Evolutionary conservation across 164 flowering plant genomes (phyloP), one percentile per base, ranked within the genome.

Genomic region (Vitis amurensis): DNA sequence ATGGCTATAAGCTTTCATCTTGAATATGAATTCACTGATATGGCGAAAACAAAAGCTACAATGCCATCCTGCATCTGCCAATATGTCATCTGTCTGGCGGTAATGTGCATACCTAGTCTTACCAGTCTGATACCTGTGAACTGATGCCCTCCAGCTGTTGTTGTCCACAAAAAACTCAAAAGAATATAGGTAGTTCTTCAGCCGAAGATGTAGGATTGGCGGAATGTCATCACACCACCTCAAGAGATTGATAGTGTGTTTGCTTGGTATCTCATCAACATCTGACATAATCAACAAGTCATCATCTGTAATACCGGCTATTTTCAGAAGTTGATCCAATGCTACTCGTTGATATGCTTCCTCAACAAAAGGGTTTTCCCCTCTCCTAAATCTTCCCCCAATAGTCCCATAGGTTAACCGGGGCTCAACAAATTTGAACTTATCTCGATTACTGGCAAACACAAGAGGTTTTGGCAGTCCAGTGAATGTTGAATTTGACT

Each of bases 1-100:
- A 57, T 93, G 98, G 77, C 98, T 93, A 72, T 93, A 93, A n/a
- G 98, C 98, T 79, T 91, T 90, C 97, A 93, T 93, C 84, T 93
- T 93, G 70, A 91, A 91, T 71, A 87, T 78, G 60, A 92, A 92
- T 69, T 92, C 92, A 23, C 81, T 85, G 59, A 92, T 87, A 9
- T 17, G 75, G 8, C 97, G 88, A 74, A 92, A 92, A 77, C 97
- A 90, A 65, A 92, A 92, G 83, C 97, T 92, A 64, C 97, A 92
- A 71, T 92, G 97, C 97, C 97, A 92, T 69, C 97, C 97, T 8
- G 97, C 78, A 80, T 93, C 98, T 15, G 93, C 85, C 74, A 93
- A 78, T 30, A 91, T 76, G 55, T 78, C 84, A 70, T 93, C 94
- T 6, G 91, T 75, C 75, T 89, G 98, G 23, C 98, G 83, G 74